Evolutionary conservation across 2,329 filamentous ascomycete species (phyloP).

Genomic region (Stachybotrys chartarum): DNA sequence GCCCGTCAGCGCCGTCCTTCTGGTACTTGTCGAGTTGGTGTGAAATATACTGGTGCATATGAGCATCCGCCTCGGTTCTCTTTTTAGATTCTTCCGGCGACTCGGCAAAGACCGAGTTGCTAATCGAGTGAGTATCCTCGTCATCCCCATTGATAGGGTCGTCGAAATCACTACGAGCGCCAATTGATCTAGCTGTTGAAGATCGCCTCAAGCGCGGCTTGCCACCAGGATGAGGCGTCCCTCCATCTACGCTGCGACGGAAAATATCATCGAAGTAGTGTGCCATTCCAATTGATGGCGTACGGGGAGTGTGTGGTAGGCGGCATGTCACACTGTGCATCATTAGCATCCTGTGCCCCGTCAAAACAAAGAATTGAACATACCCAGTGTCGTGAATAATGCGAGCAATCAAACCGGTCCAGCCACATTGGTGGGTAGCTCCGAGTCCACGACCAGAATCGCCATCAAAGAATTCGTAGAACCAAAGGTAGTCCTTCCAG

Average conservation of each 20-base stretch:
- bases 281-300: constrained; percentile 72
- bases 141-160: constrained; percentile 39
- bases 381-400: constrained; percentile 98
- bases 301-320: constrained; percentile 86
- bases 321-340: constrained; percentile 69
- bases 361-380: constrained; percentile 23
- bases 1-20: constrained; percentile 16
- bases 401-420: constrained; percentile 92
- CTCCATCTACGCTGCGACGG: constrained; percentile 30
- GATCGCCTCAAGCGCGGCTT: constrained; percentile 63
- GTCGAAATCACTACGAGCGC: constrained; percentile 73
- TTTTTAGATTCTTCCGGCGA: constrained; percentile 38
- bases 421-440: constrained; percentile 90
- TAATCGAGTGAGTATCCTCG: constrained; percentile 24
- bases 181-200: constrained; percentile 77
- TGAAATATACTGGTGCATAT: constrained; percentile 74
- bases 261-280: constrained; percentile 97
- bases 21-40: constrained; percentile 70
- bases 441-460: constrained; percentile 84
- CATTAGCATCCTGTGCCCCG: constrained; percentile 29
- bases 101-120: constrained; percentile 23
- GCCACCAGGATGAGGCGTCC: constrained; percentile 26
- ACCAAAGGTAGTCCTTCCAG: constrained; percentile 84
- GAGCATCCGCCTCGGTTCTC: constrained; percentile 52
- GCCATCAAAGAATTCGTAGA: constrained; percentile 96